These are phyloP conservation scores for Colletotrichum sp. DNA, from an alignment of 2,329 filamentous ascomycete species.

Conservation along the genomic window DNA sequence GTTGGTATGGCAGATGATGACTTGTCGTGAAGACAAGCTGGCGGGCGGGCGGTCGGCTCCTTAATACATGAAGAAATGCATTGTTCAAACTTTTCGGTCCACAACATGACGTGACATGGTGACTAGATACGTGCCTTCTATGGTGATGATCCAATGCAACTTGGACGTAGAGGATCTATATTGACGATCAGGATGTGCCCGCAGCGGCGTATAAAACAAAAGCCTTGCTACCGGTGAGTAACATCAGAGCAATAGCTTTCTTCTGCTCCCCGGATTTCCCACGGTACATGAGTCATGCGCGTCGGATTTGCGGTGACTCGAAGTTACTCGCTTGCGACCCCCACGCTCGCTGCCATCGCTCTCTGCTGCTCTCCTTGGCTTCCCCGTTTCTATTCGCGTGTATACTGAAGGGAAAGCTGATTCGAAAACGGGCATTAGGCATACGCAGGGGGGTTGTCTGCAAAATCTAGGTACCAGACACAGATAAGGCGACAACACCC, in stretches of 20 bases:
- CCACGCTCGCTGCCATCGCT: not conserved
- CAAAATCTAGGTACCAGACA: not conserved
- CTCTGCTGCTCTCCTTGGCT: not conserved
- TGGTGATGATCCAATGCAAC: not conserved
- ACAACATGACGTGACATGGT: not conserved
- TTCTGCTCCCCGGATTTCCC: not conserved
- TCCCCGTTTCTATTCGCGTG: not conserved
- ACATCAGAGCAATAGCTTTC: not conserved
- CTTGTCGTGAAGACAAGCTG: slow-evolving; percentile 18
- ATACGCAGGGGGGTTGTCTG: not conserved
- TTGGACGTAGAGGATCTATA: not conserved
- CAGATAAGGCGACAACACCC: not conserved
- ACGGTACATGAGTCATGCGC: not conserved
- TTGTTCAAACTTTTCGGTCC: not conserved
- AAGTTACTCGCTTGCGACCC: not conserved
- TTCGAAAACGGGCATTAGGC: not conserved
- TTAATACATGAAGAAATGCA: slow-evolving; percentile 24
- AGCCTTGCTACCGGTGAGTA: not conserved
- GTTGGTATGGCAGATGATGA: slow-evolving; percentile 1
- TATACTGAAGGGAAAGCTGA: not conserved
- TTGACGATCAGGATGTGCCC: not conserved
- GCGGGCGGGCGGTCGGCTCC: slow-evolving; percentile 10
- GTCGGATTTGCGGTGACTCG: not conserved
- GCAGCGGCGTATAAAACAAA: not conserved
- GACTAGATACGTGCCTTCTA: not conserved